Evolutionary conservation across 768 basidiomycete species (phyloP).

Genomic region (Boletus eberwhitei): DNA sequence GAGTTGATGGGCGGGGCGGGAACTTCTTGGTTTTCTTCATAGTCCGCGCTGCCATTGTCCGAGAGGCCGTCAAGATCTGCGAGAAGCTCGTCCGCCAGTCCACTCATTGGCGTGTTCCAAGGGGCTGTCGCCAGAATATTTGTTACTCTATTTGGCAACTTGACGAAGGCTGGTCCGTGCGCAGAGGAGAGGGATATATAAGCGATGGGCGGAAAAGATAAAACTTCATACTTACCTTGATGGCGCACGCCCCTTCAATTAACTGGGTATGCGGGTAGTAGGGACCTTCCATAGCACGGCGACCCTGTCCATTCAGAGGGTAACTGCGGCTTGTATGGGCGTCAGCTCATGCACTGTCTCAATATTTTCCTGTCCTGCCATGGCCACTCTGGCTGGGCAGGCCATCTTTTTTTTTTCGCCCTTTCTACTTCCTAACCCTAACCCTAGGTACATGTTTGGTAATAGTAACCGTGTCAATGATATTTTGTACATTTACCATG

Average conservation of each 20-base stretch:
- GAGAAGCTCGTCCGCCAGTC: slow-evolving; percentile 87
- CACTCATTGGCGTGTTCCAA: slow-evolving; percentile 50
- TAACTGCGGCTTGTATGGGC: slow-evolving; percentile 45
- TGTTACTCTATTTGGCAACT: slow-evolving; percentile 11
- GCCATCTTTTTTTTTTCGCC: slow-evolving; percentile 22
- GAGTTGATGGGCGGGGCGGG: slow-evolving; percentile 18
- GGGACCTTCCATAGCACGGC: slow-evolving; percentile 52
- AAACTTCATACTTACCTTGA: slow-evolving; percentile 59
- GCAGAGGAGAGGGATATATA: slow-evolving; percentile 29
- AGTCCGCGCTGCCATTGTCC: slow-evolving; percentile 54
- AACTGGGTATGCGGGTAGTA: slow-evolving; percentile 48
- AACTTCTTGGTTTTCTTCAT: slow-evolving; percentile 39
- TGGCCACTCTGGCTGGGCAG: slow-evolving; percentile 46
- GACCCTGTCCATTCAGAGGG: slow-evolving; percentile 48
- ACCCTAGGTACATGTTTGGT: slow-evolving; percentile 23
- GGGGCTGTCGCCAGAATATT: background rate
- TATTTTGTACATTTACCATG: slow-evolving; percentile 3
- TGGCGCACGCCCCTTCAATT: slow-evolving; percentile 43
- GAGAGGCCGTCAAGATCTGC: slow-evolving; percentile 89
- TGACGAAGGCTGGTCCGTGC: slow-evolving; percentile 16
- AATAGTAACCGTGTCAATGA: background rate
- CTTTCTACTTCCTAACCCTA: slow-evolving; percentile 26
- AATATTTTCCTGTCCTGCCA: slow-evolving; percentile 75
- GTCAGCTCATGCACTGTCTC: slow-evolving; percentile 72
- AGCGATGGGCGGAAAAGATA: background rate